Evolutionary conservation across 331 rosid species (phyloP).

Genomic region (Stylosanthes scabra): DNA sequence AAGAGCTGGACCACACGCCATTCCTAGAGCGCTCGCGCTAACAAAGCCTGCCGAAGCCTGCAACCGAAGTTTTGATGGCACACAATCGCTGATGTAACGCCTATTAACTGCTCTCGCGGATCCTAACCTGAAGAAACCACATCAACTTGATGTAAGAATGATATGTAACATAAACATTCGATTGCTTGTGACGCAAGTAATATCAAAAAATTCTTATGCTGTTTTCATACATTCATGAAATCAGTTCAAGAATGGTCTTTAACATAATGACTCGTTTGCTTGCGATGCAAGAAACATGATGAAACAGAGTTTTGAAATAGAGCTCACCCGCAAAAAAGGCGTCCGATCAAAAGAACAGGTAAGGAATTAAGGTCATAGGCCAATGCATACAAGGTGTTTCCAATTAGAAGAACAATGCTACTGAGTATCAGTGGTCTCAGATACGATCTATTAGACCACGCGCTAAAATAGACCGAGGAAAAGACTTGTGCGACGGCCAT

Average conservation of each 20-base stretch:
- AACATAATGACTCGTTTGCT: too few species aligned
- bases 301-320: not conserved
- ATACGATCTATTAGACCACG: conserved; percentile 93
- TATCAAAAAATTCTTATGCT: too few species aligned
- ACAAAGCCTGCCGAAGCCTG: conserved; percentile 99
- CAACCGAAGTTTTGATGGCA: conserved; percentile 80
- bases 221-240: too few species aligned
- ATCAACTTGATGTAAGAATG: conserved; percentile 11
- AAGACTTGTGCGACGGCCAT: conserved; percentile 97
- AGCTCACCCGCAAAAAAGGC: conserved; percentile 88
- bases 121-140: conserved; percentile 70
- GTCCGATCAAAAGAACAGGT: conserved; percentile 77
- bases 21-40: conserved; percentile 98
- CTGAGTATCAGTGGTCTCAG: conserved; percentile 87
- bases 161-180: not conserved
- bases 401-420: conserved; percentile 74
- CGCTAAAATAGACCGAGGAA: conserved; percentile 91
- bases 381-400: conserved; percentile 78
- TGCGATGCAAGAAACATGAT: too few species aligned
- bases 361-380: conserved; percentile 81
- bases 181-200: conserved; percentile 8
- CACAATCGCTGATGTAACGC: conserved; percentile 97
- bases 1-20: conserved; percentile 99
- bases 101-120: conserved; percentile 98
- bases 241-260: too few species aligned